Evolutionary conservation across 306 rosid species (phyloP).

Genomic region (Trifolium pratense): DNA sequence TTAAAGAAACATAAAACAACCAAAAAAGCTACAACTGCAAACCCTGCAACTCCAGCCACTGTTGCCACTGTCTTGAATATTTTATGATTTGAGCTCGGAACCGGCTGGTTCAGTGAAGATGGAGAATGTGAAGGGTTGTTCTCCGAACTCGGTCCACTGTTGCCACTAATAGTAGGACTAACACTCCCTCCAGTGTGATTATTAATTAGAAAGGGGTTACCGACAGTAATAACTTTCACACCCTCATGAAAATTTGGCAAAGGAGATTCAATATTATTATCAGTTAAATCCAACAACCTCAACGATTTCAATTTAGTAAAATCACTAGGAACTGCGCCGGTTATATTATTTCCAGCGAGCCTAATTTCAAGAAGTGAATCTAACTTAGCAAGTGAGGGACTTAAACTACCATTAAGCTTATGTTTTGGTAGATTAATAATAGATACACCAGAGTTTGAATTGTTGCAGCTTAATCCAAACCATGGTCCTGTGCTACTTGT

Average conservation of each 20-base stretch:
- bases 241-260: slow-evolving; percentile 58
- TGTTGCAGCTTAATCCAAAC: slow-evolving; percentile 79
- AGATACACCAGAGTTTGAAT: slow-evolving; percentile 54
- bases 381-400: slow-evolving; percentile 73
- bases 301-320: slow-evolving; percentile 55
- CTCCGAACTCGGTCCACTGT: slow-evolving; percentile 54
- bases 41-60: slow-evolving; percentile 42
- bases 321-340: slow-evolving; percentile 60
- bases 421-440: slow-evolving; percentile 69
- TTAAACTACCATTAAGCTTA: slow-evolving; percentile 65
- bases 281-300: slow-evolving; percentile 68
- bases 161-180: slow-evolving; percentile 21
- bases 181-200: slow-evolving; percentile 47
- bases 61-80: slow-evolving; percentile 42
- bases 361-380: slow-evolving; percentile 64
- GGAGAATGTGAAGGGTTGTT: slow-evolving; percentile 38
- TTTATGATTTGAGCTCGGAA: slow-evolving; percentile 41
- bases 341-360: slow-evolving; percentile 60
- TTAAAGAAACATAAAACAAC: slow-evolving; percentile 45
- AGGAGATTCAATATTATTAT: slow-evolving; percentile 70
- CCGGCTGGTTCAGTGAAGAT: slow-evolving; percentile 35
- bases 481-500: slow-evolving; percentile 52
- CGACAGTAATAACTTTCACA: slow-evolving; percentile 52
- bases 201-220: slow-evolving; percentile 58
- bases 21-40: slow-evolving; percentile 40